Conservation (phyloP, 2,329 filamentous ascomycete genomes). For the Fusarium tjaetaba region DNA sequence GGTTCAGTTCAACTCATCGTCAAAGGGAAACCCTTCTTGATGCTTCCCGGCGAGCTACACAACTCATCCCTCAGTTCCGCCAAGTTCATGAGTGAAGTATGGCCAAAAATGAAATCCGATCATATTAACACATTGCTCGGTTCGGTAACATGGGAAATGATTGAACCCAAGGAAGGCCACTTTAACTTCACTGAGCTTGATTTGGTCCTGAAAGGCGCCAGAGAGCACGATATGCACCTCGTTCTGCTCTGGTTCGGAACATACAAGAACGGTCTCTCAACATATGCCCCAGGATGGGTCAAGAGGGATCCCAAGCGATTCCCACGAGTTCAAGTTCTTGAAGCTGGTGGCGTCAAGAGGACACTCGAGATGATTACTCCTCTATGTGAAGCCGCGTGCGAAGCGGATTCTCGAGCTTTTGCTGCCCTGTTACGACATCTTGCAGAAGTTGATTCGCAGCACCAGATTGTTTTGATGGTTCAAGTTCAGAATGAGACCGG, state of each 20-base stretch:
- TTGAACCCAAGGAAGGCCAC: constrained; percentile 49
- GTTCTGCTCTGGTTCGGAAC: constrained; percentile 53
- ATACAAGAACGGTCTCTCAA: constrained; percentile 53
- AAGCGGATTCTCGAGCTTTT: constrained; percentile 48
- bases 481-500: constrained; percentile 68
- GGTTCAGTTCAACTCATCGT: constrained; percentile 49
- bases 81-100: constrained; percentile 47
- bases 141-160: constrained; percentile 50
- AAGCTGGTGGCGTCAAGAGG: constrained; percentile 46
- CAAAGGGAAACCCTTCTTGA: constrained; percentile 51
- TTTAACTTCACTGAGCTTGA: constrained; percentile 51
- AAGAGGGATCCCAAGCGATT: constrained; percentile 50
- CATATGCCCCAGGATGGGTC: constrained; percentile 50
- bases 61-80: constrained; percentile 50
- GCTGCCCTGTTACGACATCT: constrained; percentile 47
- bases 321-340: constrained; percentile 46
- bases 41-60: constrained; percentile 49
- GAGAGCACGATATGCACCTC: constrained; percentile 47
- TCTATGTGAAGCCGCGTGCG: constrained; percentile 42
- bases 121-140: constrained; percentile 52
- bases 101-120: constrained; percentile 46
- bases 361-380: constrained; percentile 50
- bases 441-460: constrained; percentile 54
- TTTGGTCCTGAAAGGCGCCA: constrained; percentile 45
- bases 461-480: constrained; percentile 64